A percentile compares a stretch with the other conserved stretches of the same genome.
Conservation (phyloP, 2,329 filamentous ascomycete genomes). For the Aspergillus sp. region DNA sequence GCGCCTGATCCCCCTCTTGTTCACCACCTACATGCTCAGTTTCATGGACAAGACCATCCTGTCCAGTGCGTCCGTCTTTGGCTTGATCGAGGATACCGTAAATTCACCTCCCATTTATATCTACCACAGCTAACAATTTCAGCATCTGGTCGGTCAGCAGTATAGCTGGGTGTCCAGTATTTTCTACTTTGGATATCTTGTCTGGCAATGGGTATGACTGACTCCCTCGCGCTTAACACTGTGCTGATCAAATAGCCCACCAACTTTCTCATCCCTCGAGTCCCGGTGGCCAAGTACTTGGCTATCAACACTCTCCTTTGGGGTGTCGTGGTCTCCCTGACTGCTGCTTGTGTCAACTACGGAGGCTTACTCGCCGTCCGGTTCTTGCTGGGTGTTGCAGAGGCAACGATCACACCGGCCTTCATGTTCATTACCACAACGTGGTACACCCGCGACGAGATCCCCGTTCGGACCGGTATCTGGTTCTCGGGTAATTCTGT, state of each 20-base stretch:
- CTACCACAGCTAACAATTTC: slow-evolving; percentile 29
- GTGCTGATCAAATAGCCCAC: slow-evolving; percentile 28
- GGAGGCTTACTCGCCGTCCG: slow-evolving; percentile 52
- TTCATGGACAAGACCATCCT: slow-evolving; percentile 63
- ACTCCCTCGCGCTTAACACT: slow-evolving; percentile 19
- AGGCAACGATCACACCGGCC: slow-evolving; percentile 55
- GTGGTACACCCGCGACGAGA: slow-evolving; percentile 59
- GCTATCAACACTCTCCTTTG: slow-evolving; percentile 47
- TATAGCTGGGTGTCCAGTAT: slow-evolving; percentile 59
- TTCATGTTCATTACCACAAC: slow-evolving; percentile 58
- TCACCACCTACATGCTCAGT: slow-evolving; percentile 59
- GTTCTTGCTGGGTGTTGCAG: slow-evolving; percentile 56
- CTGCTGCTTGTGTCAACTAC: slow-evolving; percentile 50
- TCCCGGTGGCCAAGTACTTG: slow-evolving; percentile 53
- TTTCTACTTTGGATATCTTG: slow-evolving; percentile 58
- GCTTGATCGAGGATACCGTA: slow-evolving; percentile 49
- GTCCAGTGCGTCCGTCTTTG: slow-evolving; percentile 58
- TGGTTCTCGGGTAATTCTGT: slow-evolving; percentile 48
- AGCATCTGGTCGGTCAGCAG: slow-evolving; percentile 53
- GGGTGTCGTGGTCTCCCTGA: slow-evolving; percentile 51
- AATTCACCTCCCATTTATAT: background rate
- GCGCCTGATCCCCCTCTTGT: slow-evolving; percentile 56
- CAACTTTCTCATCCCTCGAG: slow-evolving; percentile 43
- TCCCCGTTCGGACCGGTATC: slow-evolving; percentile 54
- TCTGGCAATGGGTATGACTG: slow-evolving; percentile 42